These are phyloP conservation scores for Diaporthe humulicola DNA, from an alignment of 2,329 filamentous ascomycete genomes.

Conservation along the genomic window DNA sequence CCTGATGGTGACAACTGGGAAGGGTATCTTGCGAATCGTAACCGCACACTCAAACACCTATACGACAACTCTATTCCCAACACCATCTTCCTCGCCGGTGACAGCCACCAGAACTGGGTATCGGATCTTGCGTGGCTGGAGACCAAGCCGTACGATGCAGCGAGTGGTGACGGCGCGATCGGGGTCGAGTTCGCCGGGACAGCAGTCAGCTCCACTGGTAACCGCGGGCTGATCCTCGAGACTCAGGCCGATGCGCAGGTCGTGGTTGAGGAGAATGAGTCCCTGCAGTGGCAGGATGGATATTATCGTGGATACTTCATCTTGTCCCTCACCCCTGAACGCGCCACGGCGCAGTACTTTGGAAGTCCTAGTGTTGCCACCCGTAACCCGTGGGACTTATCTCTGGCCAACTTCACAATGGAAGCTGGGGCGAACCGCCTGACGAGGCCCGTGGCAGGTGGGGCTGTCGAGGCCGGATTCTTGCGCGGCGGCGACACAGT, in stretches of 20 bases:
- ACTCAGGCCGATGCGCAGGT: constrained; percentile 63
- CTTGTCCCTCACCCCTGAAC: constrained; percentile 69
- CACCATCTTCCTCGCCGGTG: constrained; percentile 80
- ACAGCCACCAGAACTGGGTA: constrained; percentile 76
- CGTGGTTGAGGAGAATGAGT: constrained; percentile 66
- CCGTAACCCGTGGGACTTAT: constrained; percentile 74
- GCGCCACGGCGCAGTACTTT: constrained; percentile 75
- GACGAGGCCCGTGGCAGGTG: constrained; percentile 56
- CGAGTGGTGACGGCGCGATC: constrained; percentile 67
- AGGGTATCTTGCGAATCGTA: constrained; percentile 75
- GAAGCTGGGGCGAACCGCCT: constrained; percentile 71
- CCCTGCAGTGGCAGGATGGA: constrained; percentile 79
- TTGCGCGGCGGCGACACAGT: constrained; percentile 58
- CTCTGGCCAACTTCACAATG: constrained; percentile 79
- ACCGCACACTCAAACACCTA: constrained; percentile 76
- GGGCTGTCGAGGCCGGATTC: constrained; percentile 64
- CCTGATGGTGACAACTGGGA: constrained; percentile 66
- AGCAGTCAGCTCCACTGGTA: constrained; percentile 72
- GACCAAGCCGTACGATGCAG: constrained; percentile 63
- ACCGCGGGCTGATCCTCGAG: constrained; percentile 69
- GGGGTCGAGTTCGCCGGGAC: constrained; percentile 77
- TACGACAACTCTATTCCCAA: constrained; percentile 78
- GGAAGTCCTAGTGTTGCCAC: constrained; percentile 71
- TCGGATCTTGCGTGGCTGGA: constrained; percentile 71
- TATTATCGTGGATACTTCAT: constrained; percentile 83